Evolutionary conservation across 1,139 yeast species (phyloP).

Genomic region (Yamadazyma friedrichii): DNA sequence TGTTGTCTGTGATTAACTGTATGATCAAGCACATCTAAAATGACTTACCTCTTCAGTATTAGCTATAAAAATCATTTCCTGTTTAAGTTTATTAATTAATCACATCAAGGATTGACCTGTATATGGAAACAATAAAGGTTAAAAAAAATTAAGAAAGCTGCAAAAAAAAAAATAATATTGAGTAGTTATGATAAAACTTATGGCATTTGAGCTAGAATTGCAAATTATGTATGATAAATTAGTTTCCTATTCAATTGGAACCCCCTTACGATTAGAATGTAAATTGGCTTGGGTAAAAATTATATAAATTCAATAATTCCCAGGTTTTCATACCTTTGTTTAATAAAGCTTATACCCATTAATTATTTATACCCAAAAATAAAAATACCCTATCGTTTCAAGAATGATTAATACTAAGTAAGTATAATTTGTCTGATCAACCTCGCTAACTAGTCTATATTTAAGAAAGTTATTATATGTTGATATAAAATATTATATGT

Average conservation of each 20-base stretch:
- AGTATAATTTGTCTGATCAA: neutral
- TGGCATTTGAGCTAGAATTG: too few relatives aligned
- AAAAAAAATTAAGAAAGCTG: neutral
- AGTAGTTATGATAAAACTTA: too few relatives aligned
- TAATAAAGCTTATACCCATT: conserved; percentile 1
- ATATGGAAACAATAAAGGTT: neutral
- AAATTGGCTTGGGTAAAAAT: neutral
- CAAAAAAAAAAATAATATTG: neutral
- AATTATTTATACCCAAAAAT: neutral
- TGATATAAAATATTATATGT: too few relatives aligned
- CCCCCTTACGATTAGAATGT: neutral
- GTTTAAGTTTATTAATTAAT: too few relatives aligned
- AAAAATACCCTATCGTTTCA: neutral
- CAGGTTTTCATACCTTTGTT: neutral
- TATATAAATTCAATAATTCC: conserved; percentile 1
- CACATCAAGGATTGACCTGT: neutral
- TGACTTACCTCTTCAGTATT: too few relatives aligned
- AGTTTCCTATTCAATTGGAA: too few relatives aligned
- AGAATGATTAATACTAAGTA: neutral
- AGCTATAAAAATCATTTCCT: too few relatives aligned
- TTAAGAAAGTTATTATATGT: too few relatives aligned
- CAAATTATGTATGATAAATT: too few relatives aligned
- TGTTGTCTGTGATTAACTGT: too few relatives aligned
- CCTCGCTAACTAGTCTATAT: too few relatives aligned
- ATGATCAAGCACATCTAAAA: too few relatives aligned